These are phyloP conservation scores for Cercophora sp. DNA, from an alignment of 495 filamentous ascomycete species.

Conservation along the genomic window DNA sequence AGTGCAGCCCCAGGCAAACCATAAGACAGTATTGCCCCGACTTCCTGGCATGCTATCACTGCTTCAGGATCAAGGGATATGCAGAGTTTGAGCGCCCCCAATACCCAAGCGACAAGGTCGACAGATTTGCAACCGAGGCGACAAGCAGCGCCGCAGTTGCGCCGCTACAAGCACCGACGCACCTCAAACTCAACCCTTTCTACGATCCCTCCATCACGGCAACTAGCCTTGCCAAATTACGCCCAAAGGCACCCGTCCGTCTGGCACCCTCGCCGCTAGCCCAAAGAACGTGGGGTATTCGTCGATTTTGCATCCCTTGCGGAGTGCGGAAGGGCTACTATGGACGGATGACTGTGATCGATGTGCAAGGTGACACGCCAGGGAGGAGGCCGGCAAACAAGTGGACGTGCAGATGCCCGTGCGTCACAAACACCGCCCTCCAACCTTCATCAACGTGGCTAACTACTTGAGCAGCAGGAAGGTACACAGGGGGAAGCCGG, in stretches of 20 bases:
- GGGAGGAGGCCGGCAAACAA: too few relatives aligned
- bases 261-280: slow-evolving; percentile 16
- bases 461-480: too few relatives aligned
- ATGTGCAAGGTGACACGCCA: slow-evolving; percentile 9
- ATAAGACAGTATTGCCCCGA: not conserved
- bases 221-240: slow-evolving; percentile 13
- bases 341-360: slow-evolving; percentile 20
- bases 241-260: not conserved
- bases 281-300: slow-evolving; percentile 17
- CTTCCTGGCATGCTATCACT: slow-evolving; percentile 30
- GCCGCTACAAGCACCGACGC: not conserved
- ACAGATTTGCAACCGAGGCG: too few relatives aligned
- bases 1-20: slow-evolving; percentile 5
- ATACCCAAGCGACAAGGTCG: slow-evolving; percentile 8
- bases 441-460: too few relatives aligned
- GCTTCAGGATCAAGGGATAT: slow-evolving; percentile 16
- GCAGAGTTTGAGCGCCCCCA: slow-evolving; percentile 23
- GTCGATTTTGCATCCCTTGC: slow-evolving; percentile 27
- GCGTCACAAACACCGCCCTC: too few relatives aligned
- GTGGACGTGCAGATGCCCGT: too few relatives aligned
- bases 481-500: too few relatives aligned
- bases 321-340: slow-evolving; percentile 23
- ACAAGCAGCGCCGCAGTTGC: not conserved
- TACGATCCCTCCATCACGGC: slow-evolving; percentile 26
- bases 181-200: slow-evolving; percentile 22